Conservation (phyloP, 2,329 filamentous ascomycete genomes). For the Arthrobotrys sinensis region DNA sequence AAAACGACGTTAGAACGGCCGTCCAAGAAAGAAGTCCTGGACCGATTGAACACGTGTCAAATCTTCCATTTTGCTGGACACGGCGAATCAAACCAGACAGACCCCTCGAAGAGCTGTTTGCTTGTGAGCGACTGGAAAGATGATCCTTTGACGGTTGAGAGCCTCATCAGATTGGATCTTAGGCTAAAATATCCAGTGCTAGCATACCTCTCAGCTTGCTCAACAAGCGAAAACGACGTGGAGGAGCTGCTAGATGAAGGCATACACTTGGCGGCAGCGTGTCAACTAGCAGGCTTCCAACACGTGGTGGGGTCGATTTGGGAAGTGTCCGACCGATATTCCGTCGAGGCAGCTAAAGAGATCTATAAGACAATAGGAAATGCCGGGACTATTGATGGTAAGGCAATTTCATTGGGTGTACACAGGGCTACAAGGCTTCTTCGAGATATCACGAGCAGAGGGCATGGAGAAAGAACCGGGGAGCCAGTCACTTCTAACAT, state of each 20-base stretch:
- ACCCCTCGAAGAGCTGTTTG: constrained; percentile 34
- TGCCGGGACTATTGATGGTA: constrained; percentile 1
- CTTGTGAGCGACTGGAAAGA: constrained; percentile 41
- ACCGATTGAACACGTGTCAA: not conserved
- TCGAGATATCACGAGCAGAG: not conserved
- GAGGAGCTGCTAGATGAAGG: constrained; percentile 26
- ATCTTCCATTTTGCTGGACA: constrained; percentile 53
- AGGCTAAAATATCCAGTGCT: constrained; percentile 20
- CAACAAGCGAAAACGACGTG: constrained; percentile 15
- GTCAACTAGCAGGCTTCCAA: constrained; percentile 46
- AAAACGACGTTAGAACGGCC: constrained; percentile 2
- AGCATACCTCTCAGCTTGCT: constrained; percentile 43
- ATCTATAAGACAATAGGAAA: constrained; percentile 35
- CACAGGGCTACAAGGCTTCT: constrained; percentile 29
- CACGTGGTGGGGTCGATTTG: constrained; percentile 65
- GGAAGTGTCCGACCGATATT: constrained; percentile 66
- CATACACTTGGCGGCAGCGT: constrained; percentile 41
- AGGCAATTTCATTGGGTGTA: constrained; percentile 8
- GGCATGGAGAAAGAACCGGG: no score
- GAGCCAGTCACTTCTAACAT: no score
- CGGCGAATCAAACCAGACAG: constrained; percentile 13
- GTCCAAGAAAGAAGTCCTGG: constrained; percentile 46
- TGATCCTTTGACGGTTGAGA: constrained; percentile 14
- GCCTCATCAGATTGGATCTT: constrained; percentile 8
- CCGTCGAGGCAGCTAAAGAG: constrained; percentile 62